Conservation (phyloP, 805 yeast species). For the Pichia occidentalis region DNA sequence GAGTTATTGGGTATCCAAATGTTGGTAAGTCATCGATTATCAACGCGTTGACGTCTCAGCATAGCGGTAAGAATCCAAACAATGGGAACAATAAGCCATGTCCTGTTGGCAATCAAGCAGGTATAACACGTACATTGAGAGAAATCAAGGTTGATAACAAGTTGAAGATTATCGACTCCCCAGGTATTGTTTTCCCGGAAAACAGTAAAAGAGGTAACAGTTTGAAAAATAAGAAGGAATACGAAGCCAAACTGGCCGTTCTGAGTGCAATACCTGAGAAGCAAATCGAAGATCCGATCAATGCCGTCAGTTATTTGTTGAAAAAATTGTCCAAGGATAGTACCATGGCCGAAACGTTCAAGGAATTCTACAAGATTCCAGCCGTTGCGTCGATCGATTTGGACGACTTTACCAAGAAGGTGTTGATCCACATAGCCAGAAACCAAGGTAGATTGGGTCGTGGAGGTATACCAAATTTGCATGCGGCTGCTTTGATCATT, state of each 20-base stretch:
- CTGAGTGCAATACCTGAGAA: conserved; percentile 87
- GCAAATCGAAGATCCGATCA: conserved; percentile 74
- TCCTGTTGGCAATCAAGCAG: conserved; percentile 97
- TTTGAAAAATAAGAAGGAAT: conserved; percentile 46
- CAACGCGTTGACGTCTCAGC: conserved; percentile 79
- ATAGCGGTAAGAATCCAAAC: conserved; percentile 41
- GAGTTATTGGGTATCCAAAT: conserved; percentile 96
- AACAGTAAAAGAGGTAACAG: conserved; percentile 33
- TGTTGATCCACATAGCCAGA: conserved; percentile 89
- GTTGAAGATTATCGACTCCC: conserved; percentile 85
- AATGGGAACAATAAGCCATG: conserved; percentile 65
- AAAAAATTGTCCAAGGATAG: conserved; percentile 67
- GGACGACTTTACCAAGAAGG: conserved; percentile 75
- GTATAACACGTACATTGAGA: conserved; percentile 87
- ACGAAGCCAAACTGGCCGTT: conserved; percentile 83
- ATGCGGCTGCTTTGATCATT: conserved; percentile 74
- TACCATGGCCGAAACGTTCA: conserved; percentile 73
- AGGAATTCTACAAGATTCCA: conserved; percentile 70
- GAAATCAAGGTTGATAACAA: conserved; percentile 90
- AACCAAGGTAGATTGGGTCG: conserved; percentile 84
- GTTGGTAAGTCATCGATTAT: conserved; percentile 95
- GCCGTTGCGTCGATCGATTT: conserved; percentile 66
- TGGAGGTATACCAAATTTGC: conserved; percentile 89
- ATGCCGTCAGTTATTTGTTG: conserved; percentile 71
- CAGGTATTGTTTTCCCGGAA: conserved; percentile 92